Conservation (phyloP, 176 grass and related monocot species). For the Carex cristatella region DNA sequence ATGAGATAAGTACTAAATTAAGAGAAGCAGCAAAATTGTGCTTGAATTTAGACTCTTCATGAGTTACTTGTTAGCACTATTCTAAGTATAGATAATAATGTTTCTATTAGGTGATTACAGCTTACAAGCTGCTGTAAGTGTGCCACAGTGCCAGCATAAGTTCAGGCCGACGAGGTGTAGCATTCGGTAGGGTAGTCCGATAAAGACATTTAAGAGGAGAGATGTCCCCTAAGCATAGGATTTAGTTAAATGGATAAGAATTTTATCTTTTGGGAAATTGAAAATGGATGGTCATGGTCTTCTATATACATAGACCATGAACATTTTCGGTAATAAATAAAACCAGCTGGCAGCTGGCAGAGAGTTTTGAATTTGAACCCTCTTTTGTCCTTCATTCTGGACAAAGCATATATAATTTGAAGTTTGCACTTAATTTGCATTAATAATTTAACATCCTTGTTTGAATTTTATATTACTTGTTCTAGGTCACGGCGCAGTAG, state of each 20-base stretch:
- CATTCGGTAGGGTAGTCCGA: not conserved
- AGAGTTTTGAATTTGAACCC: not conserved
- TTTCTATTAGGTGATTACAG: not conserved
- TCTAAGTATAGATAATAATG: not conserved
- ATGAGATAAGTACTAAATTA: no score
- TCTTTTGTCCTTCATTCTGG: not conserved
- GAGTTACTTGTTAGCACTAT: no score
- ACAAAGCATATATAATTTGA: not conserved
- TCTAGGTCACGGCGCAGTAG: no score
- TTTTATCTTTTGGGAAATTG: not conserved
- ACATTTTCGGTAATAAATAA: not conserved
- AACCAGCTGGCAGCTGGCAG: not conserved
- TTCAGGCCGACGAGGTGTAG: not conserved
- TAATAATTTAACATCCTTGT: not conserved
- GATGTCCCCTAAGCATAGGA: not conserved
- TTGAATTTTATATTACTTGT: not conserved
- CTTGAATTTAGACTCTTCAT: no score
- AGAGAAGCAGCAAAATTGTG: no score
- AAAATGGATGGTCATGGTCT: conserved; percentile 16
- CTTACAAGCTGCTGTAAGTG: not conserved
- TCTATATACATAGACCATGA: not conserved
- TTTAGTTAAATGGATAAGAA: conserved; percentile 15
- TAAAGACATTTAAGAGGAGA: not conserved
- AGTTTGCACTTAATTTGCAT: not conserved
- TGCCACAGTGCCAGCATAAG: not conserved